These are phyloP conservation scores for Pestalotiopsis sp. DNA, from an alignment of 2,329 filamentous ascomycete genomes.

Conservation along the genomic window DNA sequence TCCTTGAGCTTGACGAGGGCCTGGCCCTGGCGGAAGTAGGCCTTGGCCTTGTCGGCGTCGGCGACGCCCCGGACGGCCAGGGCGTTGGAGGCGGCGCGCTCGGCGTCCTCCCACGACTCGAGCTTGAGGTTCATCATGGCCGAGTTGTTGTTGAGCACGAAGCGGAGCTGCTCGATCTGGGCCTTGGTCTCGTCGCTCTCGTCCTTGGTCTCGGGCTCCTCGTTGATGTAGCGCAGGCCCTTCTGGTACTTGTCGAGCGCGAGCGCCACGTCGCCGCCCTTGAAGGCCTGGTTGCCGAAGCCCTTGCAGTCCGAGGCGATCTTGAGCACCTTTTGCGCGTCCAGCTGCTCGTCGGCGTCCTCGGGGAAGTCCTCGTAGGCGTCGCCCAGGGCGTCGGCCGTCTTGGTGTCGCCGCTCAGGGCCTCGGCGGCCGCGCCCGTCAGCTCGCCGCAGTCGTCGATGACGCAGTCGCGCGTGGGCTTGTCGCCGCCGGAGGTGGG, in stretches of 20 bases:
- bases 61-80: constrained; percentile 67
- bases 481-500: constrained; percentile 77
- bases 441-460: constrained; percentile 86
- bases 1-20: constrained; percentile 80
- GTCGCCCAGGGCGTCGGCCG: constrained; percentile 82
- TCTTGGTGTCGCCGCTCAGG: constrained; percentile 62
- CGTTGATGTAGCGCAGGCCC: constrained; percentile 64
- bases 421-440: constrained; percentile 66
- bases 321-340: constrained; percentile 70
- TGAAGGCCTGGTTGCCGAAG: constrained; percentile 92
- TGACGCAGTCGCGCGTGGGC: constrained; percentile 71
- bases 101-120: constrained; percentile 69
- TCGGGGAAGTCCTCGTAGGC: constrained; percentile 95
- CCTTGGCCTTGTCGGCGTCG: constrained; percentile 86
- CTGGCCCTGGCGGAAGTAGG: constrained; percentile 78
- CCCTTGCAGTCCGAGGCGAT: constrained; percentile 87
- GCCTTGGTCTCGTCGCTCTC: constrained; percentile 69
- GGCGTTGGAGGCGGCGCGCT: constrained; percentile 72
- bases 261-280: constrained; percentile 68
- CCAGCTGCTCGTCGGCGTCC: constrained; percentile 66
- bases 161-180: constrained; percentile 74
- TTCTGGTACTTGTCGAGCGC: constrained; percentile 95
- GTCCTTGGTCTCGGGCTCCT: constrained; percentile 66
- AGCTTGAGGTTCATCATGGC: constrained; percentile 86
- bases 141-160: constrained; percentile 86